Evolutionary conservation across 257 asterid genomes (phyloP), one percentile per base, ranked within the genome.

Genomic region (Jaltomata sinuosa): DNA sequence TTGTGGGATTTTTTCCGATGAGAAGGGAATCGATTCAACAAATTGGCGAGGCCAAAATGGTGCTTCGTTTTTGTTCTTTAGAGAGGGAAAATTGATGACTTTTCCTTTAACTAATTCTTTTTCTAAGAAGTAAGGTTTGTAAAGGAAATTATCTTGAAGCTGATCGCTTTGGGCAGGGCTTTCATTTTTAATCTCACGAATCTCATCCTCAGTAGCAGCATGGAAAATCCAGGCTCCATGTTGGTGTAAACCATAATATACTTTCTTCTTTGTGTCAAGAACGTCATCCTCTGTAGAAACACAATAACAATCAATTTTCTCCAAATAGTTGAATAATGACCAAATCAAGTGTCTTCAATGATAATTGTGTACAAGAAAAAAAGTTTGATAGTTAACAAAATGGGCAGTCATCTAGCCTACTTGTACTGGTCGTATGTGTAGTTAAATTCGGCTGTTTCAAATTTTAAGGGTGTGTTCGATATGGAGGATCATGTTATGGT

Each of bases 41-140:
- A 61, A 47, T 57, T 50, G 25, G 11, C 87, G 87, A n/a, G 92
- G 91, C 74, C 76, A 74, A 80, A 72, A 85, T 14, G 29, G 54
- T 40, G 65, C 86, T 21, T 21, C 47, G 72, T 34, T 34, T 22
- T 5, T 14, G 22, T 42, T 85, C 49, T 80, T 79, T 25, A 40
- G 21, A 40, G 69, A 61, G 19, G 76, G 62, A 25, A 79, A 81
- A 68, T 83, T 79, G 76, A 82, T 86, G 22, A 79, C 74, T 65
- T 34, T 65, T 25, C 86, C 82, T 40, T 53, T 77, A 21, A 59
- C 42, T 53, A 64, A 69, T 16, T 85, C 84, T 9, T 53, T 65
- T 67, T 67, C 84, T 12, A 85, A 80, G 81, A 80, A 85, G 82
- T 78, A 85, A 64, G 76, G 76, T 64, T 47, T 76, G 81, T 47